These are phyloP conservation scores for Fusarium longipes DNA, from an alignment of 2,329 filamentous ascomycete species.

Conservation along the genomic window DNA sequence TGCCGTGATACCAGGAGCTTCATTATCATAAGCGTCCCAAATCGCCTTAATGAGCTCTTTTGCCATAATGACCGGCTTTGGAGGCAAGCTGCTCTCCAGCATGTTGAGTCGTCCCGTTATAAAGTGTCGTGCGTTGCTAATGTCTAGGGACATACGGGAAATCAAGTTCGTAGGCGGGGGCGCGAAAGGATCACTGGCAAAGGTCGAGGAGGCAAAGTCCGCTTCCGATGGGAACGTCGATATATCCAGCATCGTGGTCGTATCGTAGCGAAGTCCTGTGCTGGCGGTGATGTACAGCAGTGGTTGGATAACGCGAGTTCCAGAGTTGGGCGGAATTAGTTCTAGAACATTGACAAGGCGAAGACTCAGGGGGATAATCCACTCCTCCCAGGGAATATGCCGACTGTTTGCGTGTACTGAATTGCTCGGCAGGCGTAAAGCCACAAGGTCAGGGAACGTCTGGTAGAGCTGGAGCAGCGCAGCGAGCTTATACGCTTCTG, in stretches of 20 bases:
- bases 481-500: conserved; percentile 55
- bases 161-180: conserved; percentile 31
- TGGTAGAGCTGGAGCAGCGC: conserved; percentile 56
- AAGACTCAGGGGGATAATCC: conserved; percentile 52
- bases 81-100: conserved; percentile 54
- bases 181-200: conserved; percentile 14
- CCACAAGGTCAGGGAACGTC: conserved; percentile 53
- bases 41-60: conserved; percentile 56
- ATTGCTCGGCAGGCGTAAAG: conserved; percentile 46
- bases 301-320: conserved; percentile 53
- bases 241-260: conserved; percentile 30
- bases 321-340: conserved; percentile 51
- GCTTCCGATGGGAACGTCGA: conserved; percentile 26
- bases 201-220: conserved; percentile 5
- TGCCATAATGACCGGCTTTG: conserved; percentile 56
- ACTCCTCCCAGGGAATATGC: conserved; percentile 51
- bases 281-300: conserved; percentile 53
- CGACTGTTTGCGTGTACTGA: conserved; percentile 33
- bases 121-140: conserved; percentile 54
- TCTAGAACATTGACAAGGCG: conserved; percentile 50
- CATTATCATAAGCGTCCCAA: conserved; percentile 56
- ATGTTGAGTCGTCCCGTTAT: conserved; percentile 54
- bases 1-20: conserved; percentile 46
- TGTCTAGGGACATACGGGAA: conserved; percentile 50
- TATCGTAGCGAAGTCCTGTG: conserved; percentile 49